These are phyloP conservation scores for Dioscorea zingiberensis DNA, from an alignment of 106 monocot species.

Conservation along the genomic window DNA sequence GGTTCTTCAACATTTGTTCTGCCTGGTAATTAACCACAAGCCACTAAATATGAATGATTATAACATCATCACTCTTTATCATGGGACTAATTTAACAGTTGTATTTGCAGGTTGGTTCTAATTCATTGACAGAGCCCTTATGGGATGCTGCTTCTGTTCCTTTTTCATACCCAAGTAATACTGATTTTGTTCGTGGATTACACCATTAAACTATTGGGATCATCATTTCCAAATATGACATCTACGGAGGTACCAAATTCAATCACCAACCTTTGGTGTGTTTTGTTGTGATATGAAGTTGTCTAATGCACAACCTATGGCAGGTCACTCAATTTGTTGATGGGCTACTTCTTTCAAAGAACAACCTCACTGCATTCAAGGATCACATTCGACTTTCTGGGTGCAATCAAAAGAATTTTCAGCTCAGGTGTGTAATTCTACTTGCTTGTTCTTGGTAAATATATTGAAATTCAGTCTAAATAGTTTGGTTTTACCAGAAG, in stretches of 20 bases:
- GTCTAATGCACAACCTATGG: neutral
- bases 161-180: conserved; percentile 72
- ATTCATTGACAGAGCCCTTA: conserved; percentile 73
- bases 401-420: conserved; percentile 91
- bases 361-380: conserved; percentile 74
- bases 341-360: conserved; percentile 76
- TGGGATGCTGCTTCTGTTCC: conserved; percentile 79
- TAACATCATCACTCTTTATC: neutral
- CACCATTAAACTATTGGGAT: conserved; percentile 82
- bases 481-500: too few species aligned
- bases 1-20: conserved; percentile 89
- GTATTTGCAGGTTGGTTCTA: conserved; percentile 62
- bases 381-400: conserved; percentile 91
- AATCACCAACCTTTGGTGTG: neutral
- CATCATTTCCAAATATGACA: conserved; percentile 98
- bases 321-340: conserved; percentile 94
- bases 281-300: neutral
- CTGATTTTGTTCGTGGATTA: conserved; percentile 82
- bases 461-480: too few species aligned
- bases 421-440: too few species aligned
- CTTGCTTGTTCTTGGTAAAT: too few species aligned
- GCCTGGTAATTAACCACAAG: conserved; percentile 51
- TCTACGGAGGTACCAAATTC: conserved; percentile 43
- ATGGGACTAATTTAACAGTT: neutral
- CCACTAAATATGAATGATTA: neutral